phyloP scores from a whole-genome alignment of 2,329 filamentous ascomycete genomes.

The Balansia obtecta region DNA sequence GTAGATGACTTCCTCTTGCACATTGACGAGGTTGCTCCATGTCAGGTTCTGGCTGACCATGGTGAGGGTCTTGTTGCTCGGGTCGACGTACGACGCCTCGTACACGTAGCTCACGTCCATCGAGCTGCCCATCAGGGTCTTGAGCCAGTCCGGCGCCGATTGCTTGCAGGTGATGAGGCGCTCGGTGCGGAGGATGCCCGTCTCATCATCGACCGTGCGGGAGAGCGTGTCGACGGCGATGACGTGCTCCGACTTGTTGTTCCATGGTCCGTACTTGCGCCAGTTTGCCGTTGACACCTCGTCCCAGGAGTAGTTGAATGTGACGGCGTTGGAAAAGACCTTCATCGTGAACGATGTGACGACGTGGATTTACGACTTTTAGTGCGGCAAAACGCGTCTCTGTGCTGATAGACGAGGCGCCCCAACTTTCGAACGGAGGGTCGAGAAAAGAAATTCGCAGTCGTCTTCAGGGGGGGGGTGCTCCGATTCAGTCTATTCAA shows the following conservation, averaged over 20 bases:
- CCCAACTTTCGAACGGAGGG: not conserved
- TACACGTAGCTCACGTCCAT: conserved; percentile 79
- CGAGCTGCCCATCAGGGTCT: conserved; percentile 59
- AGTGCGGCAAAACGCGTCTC: too few relatives aligned
- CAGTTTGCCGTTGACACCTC: conserved; percentile 96
- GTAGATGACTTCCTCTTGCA: conserved; percentile 89
- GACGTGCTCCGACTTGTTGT: conserved; percentile 95
- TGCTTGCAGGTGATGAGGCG: conserved; percentile 51
- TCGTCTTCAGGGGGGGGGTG: not conserved
- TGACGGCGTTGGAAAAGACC: conserved; percentile 82
- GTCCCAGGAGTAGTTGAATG: conserved; percentile 97
- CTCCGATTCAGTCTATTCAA: not conserved
- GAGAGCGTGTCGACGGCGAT: conserved; percentile 88
- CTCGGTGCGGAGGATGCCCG: conserved; percentile 49
- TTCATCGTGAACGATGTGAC: conserved; percentile 51
- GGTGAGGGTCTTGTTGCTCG: conserved; percentile 69
- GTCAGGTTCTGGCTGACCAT: conserved; percentile 96
- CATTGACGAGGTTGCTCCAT: conserved; percentile 77
- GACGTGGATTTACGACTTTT: too few relatives aligned
- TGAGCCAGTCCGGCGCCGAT: conserved; percentile 65
- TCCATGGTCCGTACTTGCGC: conserved; percentile 98
- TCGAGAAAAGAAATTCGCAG: not conserved
- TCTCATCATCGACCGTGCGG: conserved; percentile 44
- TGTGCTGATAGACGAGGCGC: too few relatives aligned
- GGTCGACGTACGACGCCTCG: conserved; percentile 93